Conservation (phyloP, 2,329 filamentous ascomycete species). For the Sporothrix sp. region DNA sequence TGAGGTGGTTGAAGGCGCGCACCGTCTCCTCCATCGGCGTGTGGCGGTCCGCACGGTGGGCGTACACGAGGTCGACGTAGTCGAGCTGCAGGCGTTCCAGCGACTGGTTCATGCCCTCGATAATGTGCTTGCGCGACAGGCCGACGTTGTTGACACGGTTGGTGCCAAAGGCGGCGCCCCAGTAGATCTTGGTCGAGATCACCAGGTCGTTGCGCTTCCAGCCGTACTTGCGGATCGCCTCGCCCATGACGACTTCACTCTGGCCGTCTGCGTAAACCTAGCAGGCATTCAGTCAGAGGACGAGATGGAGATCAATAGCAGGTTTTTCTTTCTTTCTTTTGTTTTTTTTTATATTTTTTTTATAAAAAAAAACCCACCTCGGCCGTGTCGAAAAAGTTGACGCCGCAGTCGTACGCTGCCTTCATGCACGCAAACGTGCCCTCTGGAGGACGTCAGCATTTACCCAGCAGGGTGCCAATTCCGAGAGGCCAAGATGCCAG, state of each 20-base stretch:
- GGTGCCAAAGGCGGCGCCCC: conserved; percentile 50
- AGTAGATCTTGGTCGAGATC: conserved; percentile 54
- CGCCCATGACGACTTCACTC: conserved; percentile 54
- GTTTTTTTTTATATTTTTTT: too few species aligned
- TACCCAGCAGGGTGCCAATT: too few species aligned
- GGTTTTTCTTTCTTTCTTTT: too few species aligned
- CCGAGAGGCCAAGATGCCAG: too few species aligned
- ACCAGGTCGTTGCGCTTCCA: conserved; percentile 55
- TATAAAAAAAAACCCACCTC: conserved; percentile 27
- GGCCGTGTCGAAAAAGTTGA: conserved; percentile 56
- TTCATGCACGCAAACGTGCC: conserved; percentile 53
- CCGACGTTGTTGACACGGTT: conserved; percentile 44
- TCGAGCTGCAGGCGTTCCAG: conserved; percentile 49
- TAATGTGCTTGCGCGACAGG: conserved; percentile 40
- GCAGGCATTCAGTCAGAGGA: too few species aligned
- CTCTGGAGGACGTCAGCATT: too few species aligned
- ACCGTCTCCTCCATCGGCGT: conserved; percentile 56
- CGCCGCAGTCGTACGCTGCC: conserved; percentile 48
- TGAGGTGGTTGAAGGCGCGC: conserved; percentile 38
- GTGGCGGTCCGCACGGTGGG: conserved; percentile 48
- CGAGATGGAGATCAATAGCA: too few species aligned
- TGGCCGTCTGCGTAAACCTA: conserved; percentile 45
- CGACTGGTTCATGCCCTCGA: conserved; percentile 48
- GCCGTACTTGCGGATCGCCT: conserved; percentile 49
- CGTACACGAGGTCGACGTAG: conserved; percentile 58